phyloP scores from a whole-genome alignment of 352 stramenopile species.

The Pythium diclinum region DNA sequence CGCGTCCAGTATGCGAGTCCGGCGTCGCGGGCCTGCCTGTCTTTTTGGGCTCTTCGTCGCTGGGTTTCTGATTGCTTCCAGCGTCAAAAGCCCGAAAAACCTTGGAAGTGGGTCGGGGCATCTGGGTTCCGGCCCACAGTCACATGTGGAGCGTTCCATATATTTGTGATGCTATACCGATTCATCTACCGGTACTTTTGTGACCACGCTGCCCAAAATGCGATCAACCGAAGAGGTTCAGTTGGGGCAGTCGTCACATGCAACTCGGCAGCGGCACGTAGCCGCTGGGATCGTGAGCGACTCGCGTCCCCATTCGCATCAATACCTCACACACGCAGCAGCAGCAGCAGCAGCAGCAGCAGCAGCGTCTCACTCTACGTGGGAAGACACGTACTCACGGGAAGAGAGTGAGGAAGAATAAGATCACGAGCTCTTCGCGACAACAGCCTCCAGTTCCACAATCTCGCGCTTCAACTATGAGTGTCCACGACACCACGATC shows the following conservation, averaged over 20 bases:
- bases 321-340: background rate
- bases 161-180: background rate
- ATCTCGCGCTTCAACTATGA: conserved; percentile 35
- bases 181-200: background rate
- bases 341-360: background rate
- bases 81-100: background rate
- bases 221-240: background rate
- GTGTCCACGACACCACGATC: conserved; percentile 45
- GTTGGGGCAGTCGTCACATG: conserved; percentile 1
- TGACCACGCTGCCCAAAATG: background rate
- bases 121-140: background rate
- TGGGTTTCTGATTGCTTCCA: conserved; percentile 9
- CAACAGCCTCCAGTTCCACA: background rate
- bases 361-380: background rate
- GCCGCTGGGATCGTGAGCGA: background rate
- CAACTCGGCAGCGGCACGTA: background rate
- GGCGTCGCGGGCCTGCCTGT: background rate
- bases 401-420: background rate
- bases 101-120: background rate
- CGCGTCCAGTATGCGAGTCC: background rate
- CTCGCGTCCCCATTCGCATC: background rate
- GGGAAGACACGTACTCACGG: background rate
- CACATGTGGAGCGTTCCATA: background rate
- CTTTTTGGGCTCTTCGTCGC: background rate
- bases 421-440: background rate